Evolutionary conservation across 148 eudicot genomes (phyloP).

Genomic region (Silene uniflora): DNA sequence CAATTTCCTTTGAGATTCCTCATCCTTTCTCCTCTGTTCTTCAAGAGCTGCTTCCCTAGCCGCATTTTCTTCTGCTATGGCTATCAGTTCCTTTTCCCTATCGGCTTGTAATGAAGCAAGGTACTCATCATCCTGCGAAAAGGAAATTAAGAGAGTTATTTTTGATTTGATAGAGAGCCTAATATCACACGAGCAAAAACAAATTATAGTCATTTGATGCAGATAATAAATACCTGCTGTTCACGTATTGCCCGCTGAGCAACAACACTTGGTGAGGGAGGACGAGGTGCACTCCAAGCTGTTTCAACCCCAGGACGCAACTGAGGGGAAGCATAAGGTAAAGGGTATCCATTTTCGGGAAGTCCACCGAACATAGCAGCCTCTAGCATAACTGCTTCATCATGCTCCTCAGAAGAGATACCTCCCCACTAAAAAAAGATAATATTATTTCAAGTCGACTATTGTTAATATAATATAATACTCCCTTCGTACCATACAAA

Average conservation of each 20-base stretch:
- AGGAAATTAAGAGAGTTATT: constrained; percentile 11
- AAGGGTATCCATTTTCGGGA: constrained; percentile 54
- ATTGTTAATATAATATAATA: background rate
- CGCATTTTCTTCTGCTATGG: constrained; percentile 59
- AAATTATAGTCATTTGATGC: background rate
- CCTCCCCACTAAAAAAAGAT: constrained; percentile 83
- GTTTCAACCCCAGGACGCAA: constrained; percentile 46
- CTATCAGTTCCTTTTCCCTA: constrained; percentile 75
- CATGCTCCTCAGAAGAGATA: constrained; percentile 91
- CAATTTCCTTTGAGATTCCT: constrained; percentile 49
- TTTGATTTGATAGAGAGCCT: background rate
- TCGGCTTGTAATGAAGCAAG: constrained; percentile 94
- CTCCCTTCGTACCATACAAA: too few relatives aligned
- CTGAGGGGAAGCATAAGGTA: constrained; percentile 59
- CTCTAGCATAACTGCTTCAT: constrained; percentile 98
- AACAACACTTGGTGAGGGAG: constrained; percentile 77
- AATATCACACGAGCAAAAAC: background rate
- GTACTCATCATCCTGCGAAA: constrained; percentile 82
- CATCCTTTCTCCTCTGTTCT: constrained; percentile 67
- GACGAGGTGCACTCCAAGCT: constrained; percentile 55
- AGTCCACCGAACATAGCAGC: constrained; percentile 97
- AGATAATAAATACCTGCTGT: constrained; percentile 58
- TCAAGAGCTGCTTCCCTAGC: constrained; percentile 66
- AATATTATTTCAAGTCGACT: background rate
- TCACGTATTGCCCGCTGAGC: constrained; percentile 89